Conservation (phyloP, 768 basidiomycete species). For the Leccinum aurantiacum region DNA sequence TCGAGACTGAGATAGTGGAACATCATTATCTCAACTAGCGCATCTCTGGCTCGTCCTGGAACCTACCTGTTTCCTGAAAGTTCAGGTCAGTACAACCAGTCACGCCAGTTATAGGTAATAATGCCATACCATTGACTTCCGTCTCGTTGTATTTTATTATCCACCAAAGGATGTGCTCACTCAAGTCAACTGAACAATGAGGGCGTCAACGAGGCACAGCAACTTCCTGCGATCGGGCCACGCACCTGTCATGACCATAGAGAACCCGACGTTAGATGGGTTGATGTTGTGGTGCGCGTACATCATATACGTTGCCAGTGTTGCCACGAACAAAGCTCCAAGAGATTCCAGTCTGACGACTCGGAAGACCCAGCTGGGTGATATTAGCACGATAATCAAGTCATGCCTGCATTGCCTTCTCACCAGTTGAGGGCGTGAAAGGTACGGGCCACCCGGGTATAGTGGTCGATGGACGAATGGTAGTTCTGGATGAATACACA, state of each 20-base stretch:
- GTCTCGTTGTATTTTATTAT: conserved; percentile 22
- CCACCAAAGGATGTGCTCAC: conserved; percentile 20
- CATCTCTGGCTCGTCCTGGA: neutral
- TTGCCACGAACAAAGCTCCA: conserved; percentile 40
- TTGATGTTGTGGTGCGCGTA: conserved; percentile 24
- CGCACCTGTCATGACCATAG: conserved; percentile 15
- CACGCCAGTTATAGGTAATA: neutral
- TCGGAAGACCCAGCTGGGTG: conserved; percentile 29
- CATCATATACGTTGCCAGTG: conserved; percentile 34
- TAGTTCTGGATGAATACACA: conserved; percentile 28
- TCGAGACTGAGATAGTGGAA: conserved; percentile 20
- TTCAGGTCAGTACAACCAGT: conserved; percentile 1
- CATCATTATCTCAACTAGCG: neutral
- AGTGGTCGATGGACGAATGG: conserved; percentile 37
- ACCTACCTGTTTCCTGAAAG: conserved; percentile 24
- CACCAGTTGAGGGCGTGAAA: conserved; percentile 34
- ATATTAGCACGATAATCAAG: neutral
- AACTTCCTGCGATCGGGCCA: neutral
- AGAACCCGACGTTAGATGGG: conserved; percentile 22
- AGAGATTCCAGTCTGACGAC: conserved; percentile 40
- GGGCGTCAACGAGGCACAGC: neutral
- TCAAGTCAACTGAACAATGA: conserved; percentile 1
- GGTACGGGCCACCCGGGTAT: conserved; percentile 21
- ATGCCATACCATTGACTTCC: conserved; percentile 11
- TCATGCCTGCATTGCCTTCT: neutral